Evolutionary conservation across 164 flowering plant species (phyloP).

Genomic region (Stephania japonica): DNA sequence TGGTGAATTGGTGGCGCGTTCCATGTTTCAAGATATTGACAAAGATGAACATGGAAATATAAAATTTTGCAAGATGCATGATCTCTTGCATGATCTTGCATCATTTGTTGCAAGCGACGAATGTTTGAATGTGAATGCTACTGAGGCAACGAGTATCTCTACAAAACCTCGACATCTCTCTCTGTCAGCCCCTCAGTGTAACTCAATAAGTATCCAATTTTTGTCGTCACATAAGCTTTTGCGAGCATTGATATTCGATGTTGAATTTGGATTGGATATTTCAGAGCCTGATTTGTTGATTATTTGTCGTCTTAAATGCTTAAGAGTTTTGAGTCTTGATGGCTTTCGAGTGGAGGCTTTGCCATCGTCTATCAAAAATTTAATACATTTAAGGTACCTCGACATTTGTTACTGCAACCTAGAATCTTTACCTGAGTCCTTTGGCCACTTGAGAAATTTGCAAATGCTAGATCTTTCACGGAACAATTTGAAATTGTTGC

Average conservation of each 20-base stretch:
- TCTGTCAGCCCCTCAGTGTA: background rate
- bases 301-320: background rate
- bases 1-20: background rate
- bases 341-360: background rate
- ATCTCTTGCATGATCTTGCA: conserved; percentile 12
- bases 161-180: background rate
- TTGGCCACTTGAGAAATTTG: background rate
- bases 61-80: conserved; percentile 16
- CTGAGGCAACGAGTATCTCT: background rate
- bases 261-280: background rate
- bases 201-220: background rate
- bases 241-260: background rate
- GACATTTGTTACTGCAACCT: background rate
- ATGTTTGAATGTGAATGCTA: background rate
- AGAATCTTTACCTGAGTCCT: background rate
- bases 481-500: no score
- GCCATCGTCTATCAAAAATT: background rate
- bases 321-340: background rate
- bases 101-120: background rate
- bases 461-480: background rate
- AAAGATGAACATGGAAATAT: background rate
- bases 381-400: background rate
- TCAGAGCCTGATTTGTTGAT: background rate
- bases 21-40: conserved; percentile 12
- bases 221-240: background rate